Conservation (phyloP, 1,139 yeast genomes). For the Hemisphaericaspora subhashii region DNA sequence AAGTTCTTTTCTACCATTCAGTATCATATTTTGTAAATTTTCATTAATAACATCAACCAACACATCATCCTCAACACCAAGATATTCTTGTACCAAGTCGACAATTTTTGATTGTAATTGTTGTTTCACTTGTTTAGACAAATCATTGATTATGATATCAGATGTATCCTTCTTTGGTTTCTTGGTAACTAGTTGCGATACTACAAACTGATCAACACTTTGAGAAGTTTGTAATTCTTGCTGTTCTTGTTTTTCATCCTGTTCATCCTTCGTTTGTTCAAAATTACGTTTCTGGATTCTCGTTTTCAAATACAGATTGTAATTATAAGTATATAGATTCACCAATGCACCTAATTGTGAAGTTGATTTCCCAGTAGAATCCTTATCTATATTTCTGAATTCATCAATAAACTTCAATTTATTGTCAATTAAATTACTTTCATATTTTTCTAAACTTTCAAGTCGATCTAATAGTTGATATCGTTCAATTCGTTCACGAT, state of each 20-base stretch:
- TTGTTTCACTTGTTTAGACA: constrained; percentile 17
- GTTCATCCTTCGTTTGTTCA: constrained; percentile 38
- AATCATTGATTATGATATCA: constrained; percentile 12
- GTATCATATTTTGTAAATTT: constrained; percentile 32
- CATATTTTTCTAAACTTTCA: constrained; percentile 26
- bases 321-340: constrained; percentile 33
- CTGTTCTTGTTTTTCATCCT: constrained; percentile 28
- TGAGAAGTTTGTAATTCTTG: constrained; percentile 7
- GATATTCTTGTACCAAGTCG: constrained; percentile 47
- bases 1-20: constrained; percentile 30
- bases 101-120: constrained; percentile 35
- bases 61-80: constrained; percentile 54
- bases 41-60: constrained; percentile 44
- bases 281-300: constrained; percentile 29
- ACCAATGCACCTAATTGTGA: constrained; percentile 2
- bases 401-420: constrained; percentile 39
- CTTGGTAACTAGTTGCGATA: not conserved
- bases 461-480: constrained; percentile 20
- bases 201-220: constrained; percentile 2
- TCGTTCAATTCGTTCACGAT: constrained; percentile 22
- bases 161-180: constrained; percentile 6
- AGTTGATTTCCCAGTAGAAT: not conserved
- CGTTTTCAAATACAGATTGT: constrained; percentile 37
- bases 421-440: constrained; percentile 33
- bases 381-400: constrained; percentile 18